A percentile compares a stretch with the other conserved stretches of the same genome.
phyloP scores from a whole-genome alignment of 306 rosid species.

The Trifolium repens region DNA sequence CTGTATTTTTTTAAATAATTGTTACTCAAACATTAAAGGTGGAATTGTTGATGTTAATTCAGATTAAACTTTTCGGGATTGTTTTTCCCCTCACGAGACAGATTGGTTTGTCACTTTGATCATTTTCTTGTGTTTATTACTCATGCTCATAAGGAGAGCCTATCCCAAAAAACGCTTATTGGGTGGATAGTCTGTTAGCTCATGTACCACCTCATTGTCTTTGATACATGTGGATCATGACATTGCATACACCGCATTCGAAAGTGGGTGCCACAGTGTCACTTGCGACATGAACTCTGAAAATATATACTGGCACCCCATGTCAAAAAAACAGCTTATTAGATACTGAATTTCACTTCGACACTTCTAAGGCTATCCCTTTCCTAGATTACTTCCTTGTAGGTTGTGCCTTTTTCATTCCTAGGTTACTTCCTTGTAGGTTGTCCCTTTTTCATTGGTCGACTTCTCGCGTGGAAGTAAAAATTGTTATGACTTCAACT shows the following conservation, averaged over 20 bases:
- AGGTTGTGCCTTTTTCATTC: neutral
- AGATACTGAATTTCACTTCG: neutral
- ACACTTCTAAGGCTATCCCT: neutral
- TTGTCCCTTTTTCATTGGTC: neutral
- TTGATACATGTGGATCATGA: neutral
- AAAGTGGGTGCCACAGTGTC: neutral
- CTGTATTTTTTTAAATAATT: neutral
- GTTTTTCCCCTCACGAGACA: neutral
- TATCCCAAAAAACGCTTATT: neutral
- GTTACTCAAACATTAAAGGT: neutral
- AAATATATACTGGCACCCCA: neutral
- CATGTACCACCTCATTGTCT: neutral
- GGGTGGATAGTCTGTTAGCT: neutral
- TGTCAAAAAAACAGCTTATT: neutral
- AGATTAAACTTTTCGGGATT: neutral
- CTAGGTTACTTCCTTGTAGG: neutral
- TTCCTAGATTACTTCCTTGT: neutral
- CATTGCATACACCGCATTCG: neutral
- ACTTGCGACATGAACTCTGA: neutral
- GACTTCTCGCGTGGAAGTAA: neutral
- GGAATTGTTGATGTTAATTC: slow-evolving; percentile 13
- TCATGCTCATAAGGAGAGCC: neutral
- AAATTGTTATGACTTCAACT: neutral
- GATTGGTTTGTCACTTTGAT: neutral
- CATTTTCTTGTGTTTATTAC: neutral